These are phyloP conservation scores for Neofusicoccum sp. DNA, from an alignment of 2,329 filamentous ascomycete species.

Conservation along the genomic window DNA sequence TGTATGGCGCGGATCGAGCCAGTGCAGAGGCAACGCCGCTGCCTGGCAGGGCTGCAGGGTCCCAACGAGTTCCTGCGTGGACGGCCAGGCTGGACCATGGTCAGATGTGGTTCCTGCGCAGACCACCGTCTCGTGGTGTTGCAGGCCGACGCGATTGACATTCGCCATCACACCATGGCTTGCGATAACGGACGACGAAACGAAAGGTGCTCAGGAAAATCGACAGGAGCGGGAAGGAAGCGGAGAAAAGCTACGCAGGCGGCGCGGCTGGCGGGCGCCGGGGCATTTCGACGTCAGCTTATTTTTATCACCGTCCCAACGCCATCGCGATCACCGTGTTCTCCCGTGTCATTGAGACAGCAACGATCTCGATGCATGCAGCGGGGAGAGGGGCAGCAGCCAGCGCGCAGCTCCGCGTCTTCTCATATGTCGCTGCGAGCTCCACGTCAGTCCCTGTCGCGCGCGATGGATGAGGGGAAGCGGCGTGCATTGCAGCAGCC, in stretches of 20 bases:
- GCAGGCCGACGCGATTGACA: not conserved
- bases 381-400: not conserved
- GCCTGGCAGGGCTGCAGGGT: slow-evolving; percentile 11
- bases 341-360: not conserved
- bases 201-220: not conserved
- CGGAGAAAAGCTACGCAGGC: not conserved
- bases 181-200: not conserved
- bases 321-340: not conserved
- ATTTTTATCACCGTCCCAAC: slow-evolving; percentile 7
- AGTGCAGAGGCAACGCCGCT: not conserved
- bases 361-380: slow-evolving; percentile 8
- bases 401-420: slow-evolving; percentile 1
- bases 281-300: slow-evolving; percentile 3
- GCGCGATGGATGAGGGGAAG: not conserved
- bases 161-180: not conserved
- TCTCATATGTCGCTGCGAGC: not conserved
- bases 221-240: not conserved
- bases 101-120: slow-evolving; percentile 3
- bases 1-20: slow-evolving; percentile 3
- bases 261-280: slow-evolving; percentile 3
- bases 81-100: not conserved
- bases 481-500: not conserved
- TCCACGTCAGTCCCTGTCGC: slow-evolving; percentile 8
- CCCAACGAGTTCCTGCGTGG: slow-evolving; percentile 11
- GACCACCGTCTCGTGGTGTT: not conserved